Percentiles rank a stretch among this genome's conserved stretches.
Conservation (phyloP, 2,329 filamentous ascomycete species). For the Beauveria sp. region DNA sequence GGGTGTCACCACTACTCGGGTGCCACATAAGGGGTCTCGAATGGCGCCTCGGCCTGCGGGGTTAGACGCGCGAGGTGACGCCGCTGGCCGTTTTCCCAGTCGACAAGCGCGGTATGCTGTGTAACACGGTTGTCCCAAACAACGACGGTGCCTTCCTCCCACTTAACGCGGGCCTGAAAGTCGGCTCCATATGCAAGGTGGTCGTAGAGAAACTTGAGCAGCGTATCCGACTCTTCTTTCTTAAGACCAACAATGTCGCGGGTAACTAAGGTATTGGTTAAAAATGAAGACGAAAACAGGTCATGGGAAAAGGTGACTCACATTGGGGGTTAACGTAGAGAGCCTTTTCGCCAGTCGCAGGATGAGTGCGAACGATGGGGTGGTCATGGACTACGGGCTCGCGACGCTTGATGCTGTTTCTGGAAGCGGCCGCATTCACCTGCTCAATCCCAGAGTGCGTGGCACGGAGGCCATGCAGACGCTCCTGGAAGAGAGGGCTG, state of each 20-base stretch:
- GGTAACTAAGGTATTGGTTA: slow-evolving; percentile 48
- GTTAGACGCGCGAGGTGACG: slow-evolving; percentile 70
- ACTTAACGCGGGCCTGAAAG: slow-evolving; percentile 60
- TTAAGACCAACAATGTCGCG: slow-evolving; percentile 70
- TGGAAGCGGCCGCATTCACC: slow-evolving; percentile 52
- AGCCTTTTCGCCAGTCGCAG: slow-evolving; percentile 69
- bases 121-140: slow-evolving; percentile 77
- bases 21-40: slow-evolving; percentile 11
- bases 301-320: slow-evolving; percentile 20
- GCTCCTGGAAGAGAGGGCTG: slow-evolving; percentile 65
- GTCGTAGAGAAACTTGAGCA: slow-evolving; percentile 58
- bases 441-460: slow-evolving; percentile 73
- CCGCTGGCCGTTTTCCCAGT: slow-evolving; percentile 67
- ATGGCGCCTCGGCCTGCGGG: slow-evolving; percentile 57
- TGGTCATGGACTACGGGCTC: slow-evolving; percentile 61
- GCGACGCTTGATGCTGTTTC: slow-evolving; percentile 61
- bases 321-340: slow-evolving; percentile 72
- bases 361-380: slow-evolving; percentile 68
- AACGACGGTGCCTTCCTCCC: slow-evolving; percentile 65
- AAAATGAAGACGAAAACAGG: neutral
- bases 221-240: slow-evolving; percentile 68
- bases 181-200: slow-evolving; percentile 45
- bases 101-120: slow-evolving; percentile 64
- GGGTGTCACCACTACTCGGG: neutral
- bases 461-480: slow-evolving; percentile 67